Evolutionary conservation across 1,139 yeast species (phyloP).

Genomic region (Yamadazyma trypodendri): DNA sequence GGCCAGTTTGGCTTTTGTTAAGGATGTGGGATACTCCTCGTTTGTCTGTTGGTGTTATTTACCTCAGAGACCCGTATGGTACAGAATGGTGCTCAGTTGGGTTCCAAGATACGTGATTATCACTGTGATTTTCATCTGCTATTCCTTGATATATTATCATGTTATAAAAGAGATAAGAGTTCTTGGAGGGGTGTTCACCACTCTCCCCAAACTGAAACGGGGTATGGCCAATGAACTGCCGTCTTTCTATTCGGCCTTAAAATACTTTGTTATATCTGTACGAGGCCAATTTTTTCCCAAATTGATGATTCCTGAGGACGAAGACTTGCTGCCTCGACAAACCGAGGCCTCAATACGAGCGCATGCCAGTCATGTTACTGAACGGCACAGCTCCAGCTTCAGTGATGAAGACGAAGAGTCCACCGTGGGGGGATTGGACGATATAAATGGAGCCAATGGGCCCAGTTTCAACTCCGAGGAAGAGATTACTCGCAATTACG

Average conservation of each 20-base stretch:
- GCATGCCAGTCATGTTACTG: constrained; percentile 2
- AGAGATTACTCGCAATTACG: constrained; percentile 1
- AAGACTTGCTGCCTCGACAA: neutral
- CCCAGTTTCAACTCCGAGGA: neutral
- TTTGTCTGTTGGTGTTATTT: constrained; percentile 80
- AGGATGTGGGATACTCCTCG: constrained; percentile 53
- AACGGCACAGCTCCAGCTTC: constrained; percentile 5
- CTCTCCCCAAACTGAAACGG: constrained; percentile 21
- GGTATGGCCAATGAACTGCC: constrained; percentile 23
- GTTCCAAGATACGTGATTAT: constrained; percentile 73
- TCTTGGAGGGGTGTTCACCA: constrained; percentile 47
- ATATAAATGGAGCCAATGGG: too few relatives aligned
- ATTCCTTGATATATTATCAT: constrained; percentile 70
- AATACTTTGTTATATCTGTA: constrained; percentile 26
- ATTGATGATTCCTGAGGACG: constrained; percentile 25
- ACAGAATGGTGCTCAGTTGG: constrained; percentile 75
- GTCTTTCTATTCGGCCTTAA: constrained; percentile 36
- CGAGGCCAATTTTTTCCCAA: constrained; percentile 29
- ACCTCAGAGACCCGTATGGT: constrained; percentile 75
- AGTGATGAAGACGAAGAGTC: constrained; percentile 8
- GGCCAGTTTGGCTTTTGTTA: constrained; percentile 72
- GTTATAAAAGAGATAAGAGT: constrained; percentile 61
- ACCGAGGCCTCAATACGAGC: neutral
- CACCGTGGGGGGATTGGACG: constrained; percentile 2
- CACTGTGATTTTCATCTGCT: constrained; percentile 60